These are phyloP conservation scores for Discostella pseudostelligera DNA, from an alignment of 108 stramenopile genomes.

Conservation along the genomic window DNA sequence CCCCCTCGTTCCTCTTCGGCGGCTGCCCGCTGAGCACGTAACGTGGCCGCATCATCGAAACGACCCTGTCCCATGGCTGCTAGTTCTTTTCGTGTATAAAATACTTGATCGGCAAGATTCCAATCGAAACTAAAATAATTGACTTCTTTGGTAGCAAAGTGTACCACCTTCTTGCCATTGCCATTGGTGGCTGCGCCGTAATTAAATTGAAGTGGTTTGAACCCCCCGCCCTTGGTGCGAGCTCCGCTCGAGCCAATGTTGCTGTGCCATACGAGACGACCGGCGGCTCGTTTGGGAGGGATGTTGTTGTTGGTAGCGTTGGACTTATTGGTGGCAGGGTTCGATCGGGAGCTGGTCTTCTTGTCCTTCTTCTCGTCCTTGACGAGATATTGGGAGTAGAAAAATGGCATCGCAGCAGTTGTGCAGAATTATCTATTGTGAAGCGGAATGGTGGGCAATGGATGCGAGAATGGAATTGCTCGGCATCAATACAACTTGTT, in stretches of 20 bases:
- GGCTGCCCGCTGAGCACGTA: slow-evolving; percentile 3
- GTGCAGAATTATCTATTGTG: too few species aligned
- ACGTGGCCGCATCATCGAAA: slow-evolving; percentile 30
- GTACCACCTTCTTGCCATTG: slow-evolving; percentile 28
- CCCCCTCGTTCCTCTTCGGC: neutral
- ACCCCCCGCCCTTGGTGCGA: neutral
- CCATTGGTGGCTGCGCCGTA: slow-evolving; percentile 1
- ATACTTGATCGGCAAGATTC: slow-evolving; percentile 24
- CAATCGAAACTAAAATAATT: slow-evolving; percentile 23
- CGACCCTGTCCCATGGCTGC: slow-evolving; percentile 25
- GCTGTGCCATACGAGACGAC: slow-evolving; percentile 17
- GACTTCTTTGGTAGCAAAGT: slow-evolving; percentile 33
- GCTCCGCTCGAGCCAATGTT: slow-evolving; percentile 5
- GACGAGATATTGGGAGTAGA: slow-evolving; percentile 26
- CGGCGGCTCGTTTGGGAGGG: slow-evolving; percentile 1
- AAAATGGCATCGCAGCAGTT: slow-evolving; percentile 16
- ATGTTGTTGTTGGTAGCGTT: slow-evolving; percentile 2
- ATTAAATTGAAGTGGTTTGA: slow-evolving; percentile 3
- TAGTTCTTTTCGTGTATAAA: slow-evolving; percentile 19
- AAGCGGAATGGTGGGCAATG: too few species aligned
- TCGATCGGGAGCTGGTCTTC: slow-evolving; percentile 3
- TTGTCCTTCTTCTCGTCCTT: slow-evolving; percentile 16
- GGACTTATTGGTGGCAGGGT: neutral
- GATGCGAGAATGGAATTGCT: too few species aligned
- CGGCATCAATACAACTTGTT: too few species aligned